Percentiles rank a stretch among this genome's conserved stretches.
Evolutionary conservation across 441 rosid genomes (phyloP).

Genomic region (Corymbia calophylla): DNA sequence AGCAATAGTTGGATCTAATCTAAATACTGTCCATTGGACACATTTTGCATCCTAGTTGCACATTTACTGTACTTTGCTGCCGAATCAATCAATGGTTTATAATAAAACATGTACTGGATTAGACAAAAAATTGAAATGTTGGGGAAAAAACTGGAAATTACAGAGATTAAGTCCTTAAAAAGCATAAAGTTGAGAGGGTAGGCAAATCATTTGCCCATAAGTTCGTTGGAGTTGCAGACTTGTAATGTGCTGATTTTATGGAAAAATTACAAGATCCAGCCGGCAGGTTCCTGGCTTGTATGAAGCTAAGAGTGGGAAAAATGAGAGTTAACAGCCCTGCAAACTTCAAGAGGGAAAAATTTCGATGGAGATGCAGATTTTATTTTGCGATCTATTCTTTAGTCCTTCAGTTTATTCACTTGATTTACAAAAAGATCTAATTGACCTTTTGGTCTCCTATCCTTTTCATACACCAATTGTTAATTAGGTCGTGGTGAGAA

Average conservation of each 20-base stretch:
- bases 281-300: background rate
- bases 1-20: background rate
- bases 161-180: background rate
- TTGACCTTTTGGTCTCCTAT: background rate
- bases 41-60: background rate
- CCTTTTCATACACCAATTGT: background rate
- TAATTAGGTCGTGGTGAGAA: background rate
- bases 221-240: background rate
- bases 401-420: background rate
- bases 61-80: background rate
- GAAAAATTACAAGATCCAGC: background rate
- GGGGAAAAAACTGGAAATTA: background rate
- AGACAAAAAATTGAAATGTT: background rate
- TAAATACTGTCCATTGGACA: background rate
- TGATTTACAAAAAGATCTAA: background rate
- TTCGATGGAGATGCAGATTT: background rate
- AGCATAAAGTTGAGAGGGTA: background rate
- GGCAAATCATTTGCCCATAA: background rate
- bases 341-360: background rate
- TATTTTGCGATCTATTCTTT: background rate
- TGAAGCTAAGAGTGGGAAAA: background rate
- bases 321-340: background rate
- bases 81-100: background rate
- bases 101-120: background rate
- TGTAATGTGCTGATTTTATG: background rate